Evolutionary conservation across 2,329 filamentous ascomycete species (phyloP).

Genomic region (Cercospora nicotianae): DNA sequence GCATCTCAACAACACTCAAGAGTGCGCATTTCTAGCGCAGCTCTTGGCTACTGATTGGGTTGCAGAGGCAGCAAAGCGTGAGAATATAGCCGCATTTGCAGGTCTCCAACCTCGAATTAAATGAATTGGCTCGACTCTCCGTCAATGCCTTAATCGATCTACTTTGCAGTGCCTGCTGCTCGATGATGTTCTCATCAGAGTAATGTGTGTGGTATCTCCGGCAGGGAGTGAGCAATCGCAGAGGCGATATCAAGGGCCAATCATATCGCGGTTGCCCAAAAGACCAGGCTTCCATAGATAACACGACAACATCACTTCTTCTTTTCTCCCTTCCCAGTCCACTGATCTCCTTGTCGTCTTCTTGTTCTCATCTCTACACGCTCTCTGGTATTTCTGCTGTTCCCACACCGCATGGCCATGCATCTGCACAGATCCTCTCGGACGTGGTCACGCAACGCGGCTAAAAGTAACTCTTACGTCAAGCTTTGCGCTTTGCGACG

Average conservation of each 20-base stretch:
- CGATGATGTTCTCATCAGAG: not conserved
- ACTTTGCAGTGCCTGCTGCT: not conserved
- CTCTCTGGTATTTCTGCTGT: not conserved
- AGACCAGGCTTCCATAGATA: not conserved
- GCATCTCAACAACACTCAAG: not conserved
- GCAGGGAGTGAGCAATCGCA: not conserved
- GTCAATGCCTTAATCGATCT: not conserved
- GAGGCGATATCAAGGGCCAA: not conserved
- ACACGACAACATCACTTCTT: not conserved
- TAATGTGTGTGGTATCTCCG: not conserved
- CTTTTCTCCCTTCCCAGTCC: not conserved
- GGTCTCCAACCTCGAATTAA: not conserved
- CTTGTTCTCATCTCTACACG: not conserved
- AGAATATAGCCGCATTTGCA: not conserved
- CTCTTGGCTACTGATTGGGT: not conserved
- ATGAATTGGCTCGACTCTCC: not conserved
- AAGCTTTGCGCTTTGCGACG: conserved; percentile 9
- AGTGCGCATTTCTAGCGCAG: too few species aligned
- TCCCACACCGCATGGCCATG: not conserved
- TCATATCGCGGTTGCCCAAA: not conserved
- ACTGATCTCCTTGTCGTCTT: not conserved
- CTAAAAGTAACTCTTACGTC: conserved; percentile 10
- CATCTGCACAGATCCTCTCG: not conserved
- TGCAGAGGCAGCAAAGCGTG: not conserved
- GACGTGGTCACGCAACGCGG: not conserved